Base-by-base conservation (phyloP, 2,329 filamentous ascomycete genomes). In the Microsporum canis region DNA sequence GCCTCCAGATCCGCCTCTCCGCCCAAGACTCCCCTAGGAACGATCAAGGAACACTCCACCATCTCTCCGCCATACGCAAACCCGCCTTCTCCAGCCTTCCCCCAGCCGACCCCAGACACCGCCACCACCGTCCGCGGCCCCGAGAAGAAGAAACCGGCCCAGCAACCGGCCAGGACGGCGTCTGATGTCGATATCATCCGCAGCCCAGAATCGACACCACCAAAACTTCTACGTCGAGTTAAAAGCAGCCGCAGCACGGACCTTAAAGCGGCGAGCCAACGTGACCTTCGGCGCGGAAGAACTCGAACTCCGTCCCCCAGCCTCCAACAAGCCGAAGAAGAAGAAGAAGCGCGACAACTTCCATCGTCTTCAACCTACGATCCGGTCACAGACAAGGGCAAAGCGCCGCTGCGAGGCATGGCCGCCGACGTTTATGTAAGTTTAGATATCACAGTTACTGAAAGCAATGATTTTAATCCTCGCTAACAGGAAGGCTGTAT, bases 401-500 rank as follows among this genome's bases (percentile, higher is more conserved):
- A 90, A 78, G 86, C 55, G 23, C 88, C 89, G 74, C 79, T 87
- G 72, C 87, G 85, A 79, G 88, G 86, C 77, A 96, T 96, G 89
- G 82, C 89, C 14, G 63, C 63, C 74, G 89, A 96, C 81, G 87
- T 95, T 78, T 96, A 88, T 79, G 91, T 96, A 84, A 87, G 90
- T 88, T 67, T 3, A 17, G 39, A 29, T 56, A 7, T 59, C 45
- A 10, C 34, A 14, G 6, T 31, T 14, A n/a, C n/a, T 43, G 4
- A 14, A 5, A 43, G n/a, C 17, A 23, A n/a, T n/a, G 5, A 43
- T 14, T 43, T 43, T n/a, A n/a, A n/a, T 23, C 17, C 17, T 17
- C 39, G 31, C 43, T 59, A 43, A 56, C 34, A 5, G 17, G 17
- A 23, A 23, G 17, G 33, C 41, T 5, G 4, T 43, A 10, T 69